A percentile compares a stretch with the other conserved stretches of the same genome.
phyloP scores from a whole-genome alignment of 352 stramenopile species.

The Thraustotheca clavata region DNA sequence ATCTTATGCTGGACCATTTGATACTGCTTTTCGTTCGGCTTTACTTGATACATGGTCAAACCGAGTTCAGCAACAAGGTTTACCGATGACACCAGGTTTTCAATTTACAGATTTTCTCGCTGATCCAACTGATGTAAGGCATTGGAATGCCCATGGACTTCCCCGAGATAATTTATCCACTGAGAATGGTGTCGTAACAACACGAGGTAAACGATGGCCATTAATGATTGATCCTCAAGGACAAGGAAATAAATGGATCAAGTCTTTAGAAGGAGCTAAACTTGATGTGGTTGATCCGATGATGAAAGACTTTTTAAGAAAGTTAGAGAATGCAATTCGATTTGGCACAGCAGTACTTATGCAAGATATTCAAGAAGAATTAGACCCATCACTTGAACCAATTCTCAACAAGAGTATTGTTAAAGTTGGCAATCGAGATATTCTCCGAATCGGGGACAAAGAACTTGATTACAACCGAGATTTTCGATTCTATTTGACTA shows the following conservation, averaged over 20 bases:
- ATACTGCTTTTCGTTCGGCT: slow-evolving; percentile 84
- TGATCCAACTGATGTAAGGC: slow-evolving; percentile 88
- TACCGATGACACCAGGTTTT: slow-evolving; percentile 85
- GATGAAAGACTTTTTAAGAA: slow-evolving; percentile 91
- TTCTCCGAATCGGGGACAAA: slow-evolving; percentile 92
- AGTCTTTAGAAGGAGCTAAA: slow-evolving; percentile 83
- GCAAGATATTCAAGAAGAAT: slow-evolving; percentile 93
- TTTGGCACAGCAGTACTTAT: slow-evolving; percentile 92
- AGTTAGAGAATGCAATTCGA: slow-evolving; percentile 91
- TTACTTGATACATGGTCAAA: slow-evolving; percentile 87
- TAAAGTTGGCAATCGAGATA: slow-evolving; percentile 89
- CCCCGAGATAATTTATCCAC: slow-evolving; percentile 89
- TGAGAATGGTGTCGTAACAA: slow-evolving; percentile 96
- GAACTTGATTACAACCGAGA: slow-evolving; percentile 93
- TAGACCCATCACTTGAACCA: slow-evolving; percentile 92
- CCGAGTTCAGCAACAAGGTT: slow-evolving; percentile 64
- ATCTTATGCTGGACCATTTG: slow-evolving; percentile 93
- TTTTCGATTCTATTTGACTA: slow-evolving; percentile 95
- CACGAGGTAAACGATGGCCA: slow-evolving; percentile 89
- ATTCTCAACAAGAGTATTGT: slow-evolving; percentile 93
- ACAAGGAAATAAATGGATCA: slow-evolving; percentile 96
- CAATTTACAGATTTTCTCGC: slow-evolving; percentile 90
- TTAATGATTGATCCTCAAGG: slow-evolving; percentile 96
- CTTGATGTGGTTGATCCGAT: slow-evolving; percentile 92
- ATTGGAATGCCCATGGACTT: slow-evolving; percentile 93